Conservation (phyloP, 2,329 filamentous ascomycete species). For the Macrophomina pseudophaseolina region DNA sequence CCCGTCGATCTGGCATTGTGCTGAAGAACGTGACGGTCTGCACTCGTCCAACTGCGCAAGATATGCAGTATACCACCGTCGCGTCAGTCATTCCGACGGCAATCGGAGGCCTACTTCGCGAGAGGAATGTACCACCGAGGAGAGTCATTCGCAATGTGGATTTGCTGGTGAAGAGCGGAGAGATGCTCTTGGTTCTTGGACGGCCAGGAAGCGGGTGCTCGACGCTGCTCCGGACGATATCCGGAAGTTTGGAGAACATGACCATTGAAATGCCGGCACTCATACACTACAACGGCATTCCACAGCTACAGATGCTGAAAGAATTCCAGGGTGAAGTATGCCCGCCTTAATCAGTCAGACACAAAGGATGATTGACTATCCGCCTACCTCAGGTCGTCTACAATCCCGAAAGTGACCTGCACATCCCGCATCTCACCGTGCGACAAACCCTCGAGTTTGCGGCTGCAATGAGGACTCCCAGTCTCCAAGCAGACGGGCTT, state of each 20-base stretch:
- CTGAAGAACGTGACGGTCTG: neutral
- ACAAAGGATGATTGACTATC: neutral
- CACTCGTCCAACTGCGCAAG: neutral
- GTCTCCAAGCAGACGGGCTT: neutral
- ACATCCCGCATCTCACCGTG: conserved; percentile 63
- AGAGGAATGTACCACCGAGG: neutral
- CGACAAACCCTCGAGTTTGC: conserved; percentile 63
- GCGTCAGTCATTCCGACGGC: neutral
- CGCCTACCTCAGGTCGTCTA: conserved; percentile 40
- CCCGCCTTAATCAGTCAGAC: neutral
- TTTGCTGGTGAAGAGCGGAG: conserved; percentile 52
- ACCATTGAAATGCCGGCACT: conserved; percentile 57
- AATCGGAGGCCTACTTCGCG: neutral
- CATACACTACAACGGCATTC: conserved; percentile 59
- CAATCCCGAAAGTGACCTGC: conserved; percentile 55
- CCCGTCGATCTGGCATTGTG: neutral
- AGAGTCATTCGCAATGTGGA: neutral
- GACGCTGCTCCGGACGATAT: conserved; percentile 67
- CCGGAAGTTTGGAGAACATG: conserved; percentile 65
- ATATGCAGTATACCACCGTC: neutral
- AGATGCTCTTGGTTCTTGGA: conserved; percentile 54
- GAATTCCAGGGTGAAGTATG: conserved; percentile 51
- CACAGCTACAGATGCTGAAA: conserved; percentile 50
- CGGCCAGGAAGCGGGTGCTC: conserved; percentile 64
- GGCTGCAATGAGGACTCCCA: conserved; percentile 53